A percentile compares a stretch with the other conserved stretches of the same genome.
These are phyloP conservation scores for Musa schizocarpa DNA, from an alignment of 176 grass and related monocot species.

Conservation along the genomic window DNA sequence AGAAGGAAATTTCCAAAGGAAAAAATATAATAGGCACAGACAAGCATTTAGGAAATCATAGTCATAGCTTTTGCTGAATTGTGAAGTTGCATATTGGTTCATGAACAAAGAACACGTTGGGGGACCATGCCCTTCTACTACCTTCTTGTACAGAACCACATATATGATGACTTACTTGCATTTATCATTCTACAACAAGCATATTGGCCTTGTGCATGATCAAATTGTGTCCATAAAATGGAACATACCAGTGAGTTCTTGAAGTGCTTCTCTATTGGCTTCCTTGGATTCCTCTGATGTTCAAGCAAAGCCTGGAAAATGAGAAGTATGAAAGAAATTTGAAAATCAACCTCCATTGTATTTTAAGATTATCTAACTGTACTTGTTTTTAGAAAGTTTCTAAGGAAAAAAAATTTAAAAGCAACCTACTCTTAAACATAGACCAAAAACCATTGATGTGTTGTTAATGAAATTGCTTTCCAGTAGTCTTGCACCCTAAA, in stretches of 20 bases:
- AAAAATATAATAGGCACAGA: not conserved
- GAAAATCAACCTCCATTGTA: conserved; percentile 1
- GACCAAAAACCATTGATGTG: conserved; percentile 86
- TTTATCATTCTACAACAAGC: conserved; percentile 8
- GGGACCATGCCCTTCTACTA: not conserved
- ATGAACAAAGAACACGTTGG: not conserved
- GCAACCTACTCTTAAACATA: conserved; percentile 63
- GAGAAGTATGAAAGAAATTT: conserved; percentile 18
- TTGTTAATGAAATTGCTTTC: conserved; percentile 97
- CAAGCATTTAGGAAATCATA: not conserved
- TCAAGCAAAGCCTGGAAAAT: conserved; percentile 66
- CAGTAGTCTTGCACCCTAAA: conserved; percentile 58
- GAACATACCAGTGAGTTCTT: conserved; percentile 78
- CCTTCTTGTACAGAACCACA: not conserved
- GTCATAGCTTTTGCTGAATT: not conserved
- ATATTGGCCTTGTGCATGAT: not conserved
- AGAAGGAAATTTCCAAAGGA: conserved; percentile 3
- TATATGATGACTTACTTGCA: conserved; percentile 10
- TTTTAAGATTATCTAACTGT: not conserved
- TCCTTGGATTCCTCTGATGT: conserved; percentile 83
- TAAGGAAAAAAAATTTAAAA: not conserved
- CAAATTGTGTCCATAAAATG: conserved; percentile 16
- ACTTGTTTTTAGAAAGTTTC: not conserved
- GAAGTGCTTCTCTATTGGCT: conserved; percentile 73
- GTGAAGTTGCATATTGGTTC: not conserved